phyloP scores from a whole-genome alignment of 2,329 filamentous ascomycete genomes.

The Diaporthe vaccinii region DNA sequence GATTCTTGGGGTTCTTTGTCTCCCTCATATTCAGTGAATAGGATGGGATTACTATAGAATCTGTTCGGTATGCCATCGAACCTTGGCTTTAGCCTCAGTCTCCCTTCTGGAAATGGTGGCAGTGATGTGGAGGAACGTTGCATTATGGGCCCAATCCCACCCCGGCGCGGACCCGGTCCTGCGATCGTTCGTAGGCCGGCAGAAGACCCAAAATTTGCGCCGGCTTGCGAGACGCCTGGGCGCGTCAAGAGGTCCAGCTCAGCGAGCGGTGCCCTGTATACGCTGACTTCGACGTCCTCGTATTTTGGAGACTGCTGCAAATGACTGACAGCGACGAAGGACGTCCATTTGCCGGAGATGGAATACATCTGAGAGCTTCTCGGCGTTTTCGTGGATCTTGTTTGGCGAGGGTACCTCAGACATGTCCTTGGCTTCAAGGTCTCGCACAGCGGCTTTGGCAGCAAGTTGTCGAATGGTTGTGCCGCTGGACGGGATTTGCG shows the following conservation, averaged over 20 bases:
- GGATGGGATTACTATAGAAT: no score
- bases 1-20: no score
- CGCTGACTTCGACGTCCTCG: background rate
- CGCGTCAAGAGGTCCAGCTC: background rate
- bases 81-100: no score
- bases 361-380: background rate
- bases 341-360: conserved; percentile 2
- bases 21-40: no score
- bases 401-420: background rate
- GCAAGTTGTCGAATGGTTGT: background rate
- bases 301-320: background rate
- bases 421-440: background rate
- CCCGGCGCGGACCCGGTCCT: no score
- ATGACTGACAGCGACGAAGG: conserved; percentile 1
- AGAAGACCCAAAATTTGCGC: background rate
- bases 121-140: no score
- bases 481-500: background rate
- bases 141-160: no score
- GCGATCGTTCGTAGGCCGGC: background rate
- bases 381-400: background rate
- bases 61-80: no score
- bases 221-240: background rate
- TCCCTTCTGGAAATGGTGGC: no score
- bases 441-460: background rate
- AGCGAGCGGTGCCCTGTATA: background rate